These are phyloP conservation scores for Mollisiaceae sp. DNA, from an alignment of 2,329 filamentous ascomycete genomes.

Conservation along the genomic window DNA sequence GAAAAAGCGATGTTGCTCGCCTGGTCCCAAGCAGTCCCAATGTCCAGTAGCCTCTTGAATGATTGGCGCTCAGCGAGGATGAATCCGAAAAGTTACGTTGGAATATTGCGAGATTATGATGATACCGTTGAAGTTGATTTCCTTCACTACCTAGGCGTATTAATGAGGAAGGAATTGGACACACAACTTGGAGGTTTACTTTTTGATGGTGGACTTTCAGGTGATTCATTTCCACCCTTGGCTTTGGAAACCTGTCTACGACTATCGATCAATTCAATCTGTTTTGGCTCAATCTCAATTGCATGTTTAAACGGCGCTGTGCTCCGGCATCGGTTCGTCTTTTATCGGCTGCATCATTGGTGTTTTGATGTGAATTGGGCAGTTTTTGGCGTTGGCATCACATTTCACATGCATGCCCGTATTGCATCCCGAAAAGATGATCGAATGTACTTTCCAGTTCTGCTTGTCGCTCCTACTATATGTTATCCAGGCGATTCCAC, in stretches of 20 bases:
- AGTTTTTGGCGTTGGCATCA: too few relatives aligned
- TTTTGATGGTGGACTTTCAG: not conserved
- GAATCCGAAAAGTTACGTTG: too few relatives aligned
- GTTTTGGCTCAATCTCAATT: not conserved
- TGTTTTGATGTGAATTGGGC: too few relatives aligned
- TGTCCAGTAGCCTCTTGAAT: too few relatives aligned
- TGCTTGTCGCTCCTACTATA: not conserved
- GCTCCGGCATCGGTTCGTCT: not conserved
- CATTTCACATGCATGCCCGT: too few relatives aligned
- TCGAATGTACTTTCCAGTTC: not conserved
- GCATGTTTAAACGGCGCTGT: not conserved
- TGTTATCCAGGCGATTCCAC: not conserved
- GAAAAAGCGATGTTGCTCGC: too few relatives aligned
- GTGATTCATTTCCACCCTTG: not conserved
- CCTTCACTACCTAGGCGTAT: not conserved
- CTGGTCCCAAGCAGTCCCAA: too few relatives aligned
- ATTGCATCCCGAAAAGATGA: too few relatives aligned
- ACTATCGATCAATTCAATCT: not conserved
- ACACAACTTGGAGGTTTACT: not conserved
- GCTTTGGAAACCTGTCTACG: not conserved
- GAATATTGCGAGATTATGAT: too few relatives aligned
- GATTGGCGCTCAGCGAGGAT: too few relatives aligned
- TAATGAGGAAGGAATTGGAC: not conserved
- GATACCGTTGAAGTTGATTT: not conserved
- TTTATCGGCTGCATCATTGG: not conserved